phyloP scores from a whole-genome alignment of 495 filamentous ascomycete species.

The Pseudotulostoma volvatum region DNA sequence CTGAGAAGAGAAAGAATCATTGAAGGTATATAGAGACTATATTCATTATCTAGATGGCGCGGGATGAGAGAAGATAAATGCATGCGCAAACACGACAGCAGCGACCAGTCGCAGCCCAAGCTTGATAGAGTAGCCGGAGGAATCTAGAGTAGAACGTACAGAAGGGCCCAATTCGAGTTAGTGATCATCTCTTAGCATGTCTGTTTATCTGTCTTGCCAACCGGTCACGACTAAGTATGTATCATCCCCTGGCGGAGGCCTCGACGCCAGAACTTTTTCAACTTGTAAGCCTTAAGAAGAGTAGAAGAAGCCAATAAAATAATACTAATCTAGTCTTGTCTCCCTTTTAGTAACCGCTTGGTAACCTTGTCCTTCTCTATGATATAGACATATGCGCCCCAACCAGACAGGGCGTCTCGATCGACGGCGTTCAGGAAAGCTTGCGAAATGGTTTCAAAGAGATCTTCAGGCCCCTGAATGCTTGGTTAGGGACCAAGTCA shows the following conservation, averaged over 20 bases:
- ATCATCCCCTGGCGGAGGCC: neutral
- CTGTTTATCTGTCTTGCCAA: too few species aligned
- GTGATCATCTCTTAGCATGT: too few species aligned
- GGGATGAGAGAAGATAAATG: too few species aligned
- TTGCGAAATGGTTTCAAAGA: slow-evolving; percentile 97
- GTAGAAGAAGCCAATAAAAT: slow-evolving; percentile 1
- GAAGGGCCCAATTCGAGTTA: too few species aligned
- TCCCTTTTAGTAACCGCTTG: slow-evolving; percentile 90
- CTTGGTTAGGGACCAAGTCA: neutral
- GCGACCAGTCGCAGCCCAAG: too few species aligned
- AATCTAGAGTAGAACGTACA: too few species aligned
- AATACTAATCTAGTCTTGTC: slow-evolving; percentile 39
- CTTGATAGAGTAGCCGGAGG: too few species aligned
- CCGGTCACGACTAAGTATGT: too few species aligned
- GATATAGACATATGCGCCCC: slow-evolving; percentile 97
- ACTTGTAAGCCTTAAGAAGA: neutral
- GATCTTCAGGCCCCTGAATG: slow-evolving; percentile 64
- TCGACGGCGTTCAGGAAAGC: slow-evolving; percentile 93
- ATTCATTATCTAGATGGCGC: too few species aligned
- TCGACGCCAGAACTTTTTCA: neutral
- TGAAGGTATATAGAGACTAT: too few species aligned
- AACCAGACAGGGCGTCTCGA: slow-evolving; percentile 87
- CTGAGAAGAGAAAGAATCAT: too few species aligned
- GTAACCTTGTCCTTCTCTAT: slow-evolving; percentile 99
- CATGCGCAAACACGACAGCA: too few species aligned